phyloP scores from a whole-genome alignment of 2,329 filamentous ascomycete species.

The Hymenoscyphus albidus region DNA sequence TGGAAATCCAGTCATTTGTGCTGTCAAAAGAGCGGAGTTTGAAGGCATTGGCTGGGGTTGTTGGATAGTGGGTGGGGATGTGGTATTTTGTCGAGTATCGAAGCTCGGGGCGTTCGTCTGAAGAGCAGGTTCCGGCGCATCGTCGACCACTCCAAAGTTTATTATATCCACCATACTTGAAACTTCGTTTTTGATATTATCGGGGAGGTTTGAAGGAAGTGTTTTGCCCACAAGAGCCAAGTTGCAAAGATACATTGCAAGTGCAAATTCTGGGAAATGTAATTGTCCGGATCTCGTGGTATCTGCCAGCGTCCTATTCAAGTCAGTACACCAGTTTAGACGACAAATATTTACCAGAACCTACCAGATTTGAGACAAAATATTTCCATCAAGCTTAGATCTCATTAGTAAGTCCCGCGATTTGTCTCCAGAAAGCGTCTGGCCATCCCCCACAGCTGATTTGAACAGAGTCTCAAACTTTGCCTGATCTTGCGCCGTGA shows the following conservation, averaged over 20 bases:
- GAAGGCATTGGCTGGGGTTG: slow-evolving; percentile 72
- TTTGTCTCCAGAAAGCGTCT: slow-evolving; percentile 88
- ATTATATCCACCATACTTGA: slow-evolving; percentile 99
- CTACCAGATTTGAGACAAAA: slow-evolving; percentile 89
- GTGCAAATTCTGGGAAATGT: slow-evolving; percentile 93
- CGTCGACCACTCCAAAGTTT: slow-evolving; percentile 85
- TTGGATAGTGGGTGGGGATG: slow-evolving; percentile 54
- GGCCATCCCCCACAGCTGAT: slow-evolving; percentile 79
- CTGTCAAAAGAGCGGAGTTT: slow-evolving; percentile 60
- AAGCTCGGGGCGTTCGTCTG: slow-evolving; percentile 69
- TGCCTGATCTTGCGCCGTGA: slow-evolving; percentile 88
- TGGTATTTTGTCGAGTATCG: slow-evolving; percentile 49
- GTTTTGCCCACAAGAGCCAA: slow-evolving; percentile 83
- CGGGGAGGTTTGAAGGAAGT: slow-evolving; percentile 70
- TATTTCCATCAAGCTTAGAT: slow-evolving; percentile 82
- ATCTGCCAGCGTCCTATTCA: slow-evolving; percentile 76
- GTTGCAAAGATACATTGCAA: slow-evolving; percentile 98
- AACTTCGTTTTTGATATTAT: slow-evolving; percentile 90
- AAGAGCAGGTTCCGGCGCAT: slow-evolving; percentile 49
- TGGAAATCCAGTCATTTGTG: slow-evolving; percentile 67
- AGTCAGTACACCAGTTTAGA: slow-evolving; percentile 23
- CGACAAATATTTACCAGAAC: slow-evolving; percentile 23
- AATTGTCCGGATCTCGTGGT: slow-evolving; percentile 95
- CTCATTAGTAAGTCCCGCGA: slow-evolving; percentile 84
- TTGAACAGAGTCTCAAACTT: slow-evolving; percentile 99